Evolutionary conservation across 2,329 filamentous ascomycete species (phyloP).

Genomic region (Fusarium humuli): DNA sequence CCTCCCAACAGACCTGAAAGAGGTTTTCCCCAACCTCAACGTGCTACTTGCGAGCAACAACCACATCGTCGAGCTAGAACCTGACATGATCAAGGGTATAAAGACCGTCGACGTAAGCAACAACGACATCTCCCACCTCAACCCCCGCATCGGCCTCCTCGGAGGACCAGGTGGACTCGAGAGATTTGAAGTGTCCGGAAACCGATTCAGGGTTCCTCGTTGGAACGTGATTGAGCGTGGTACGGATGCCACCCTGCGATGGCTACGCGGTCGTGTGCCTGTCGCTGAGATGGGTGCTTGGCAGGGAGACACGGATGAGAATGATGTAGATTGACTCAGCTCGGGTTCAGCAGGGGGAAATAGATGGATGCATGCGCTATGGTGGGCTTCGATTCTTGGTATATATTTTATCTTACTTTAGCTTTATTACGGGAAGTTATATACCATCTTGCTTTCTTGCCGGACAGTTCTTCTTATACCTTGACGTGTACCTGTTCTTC

Average conservation of each 20-base stretch:
- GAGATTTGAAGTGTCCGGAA: constrained; percentile 82
- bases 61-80: constrained; percentile 76
- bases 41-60: constrained; percentile 84
- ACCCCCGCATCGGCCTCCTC: constrained; percentile 82
- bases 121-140: constrained; percentile 86
- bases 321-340: constrained; percentile 40
- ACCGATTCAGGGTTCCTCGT: constrained; percentile 87
- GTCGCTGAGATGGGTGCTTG: constrained; percentile 68
- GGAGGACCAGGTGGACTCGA: constrained; percentile 70
- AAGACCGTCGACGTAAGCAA: constrained; percentile 74
- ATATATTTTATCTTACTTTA: constrained; percentile 29
- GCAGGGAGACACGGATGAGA: constrained; percentile 59
- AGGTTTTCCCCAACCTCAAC: constrained; percentile 75
- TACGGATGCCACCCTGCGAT: constrained; percentile 84
- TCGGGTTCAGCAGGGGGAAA: constrained; percentile 1
- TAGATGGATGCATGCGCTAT: neutral
- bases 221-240: constrained; percentile 87
- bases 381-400: constrained; percentile 24
- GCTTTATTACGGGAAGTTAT: constrained; percentile 29
- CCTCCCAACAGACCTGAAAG: constrained; percentile 72
- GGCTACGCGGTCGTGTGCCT: constrained; percentile 82
- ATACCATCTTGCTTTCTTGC: constrained; percentile 31
- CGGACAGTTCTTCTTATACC: neutral
- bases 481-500: neutral
- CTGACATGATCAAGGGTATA: constrained; percentile 79